Evolutionary conservation across 140 eudicot species (phyloP).

Genomic region (Oenanthe javanica): DNA sequence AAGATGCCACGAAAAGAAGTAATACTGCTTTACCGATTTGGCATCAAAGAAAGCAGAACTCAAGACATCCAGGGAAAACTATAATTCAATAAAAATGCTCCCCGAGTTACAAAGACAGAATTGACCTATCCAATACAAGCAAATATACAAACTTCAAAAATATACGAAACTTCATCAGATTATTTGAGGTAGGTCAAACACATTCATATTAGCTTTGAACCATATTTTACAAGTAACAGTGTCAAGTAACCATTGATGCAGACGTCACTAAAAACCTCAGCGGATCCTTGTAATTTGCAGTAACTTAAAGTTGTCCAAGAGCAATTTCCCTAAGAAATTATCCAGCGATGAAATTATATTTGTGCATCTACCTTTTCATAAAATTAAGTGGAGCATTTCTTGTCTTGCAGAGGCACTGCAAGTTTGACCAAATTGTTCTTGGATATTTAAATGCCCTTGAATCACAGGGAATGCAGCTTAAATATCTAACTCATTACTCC

Average conservation of each 20-base stretch:
- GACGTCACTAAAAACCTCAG: neutral
- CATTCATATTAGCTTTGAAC: neutral
- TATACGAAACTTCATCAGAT: neutral
- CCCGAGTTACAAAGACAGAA: neutral
- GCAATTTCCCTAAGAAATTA: neutral
- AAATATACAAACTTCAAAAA: neutral
- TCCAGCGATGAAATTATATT: too few relatives aligned
- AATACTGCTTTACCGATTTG: neutral
- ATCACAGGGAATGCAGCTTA: neutral
- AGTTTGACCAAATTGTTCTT: neutral
- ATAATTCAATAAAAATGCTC: neutral
- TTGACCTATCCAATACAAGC: neutral
- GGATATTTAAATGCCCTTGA: neutral
- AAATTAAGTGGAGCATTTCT: neutral
- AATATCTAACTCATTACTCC: neutral
- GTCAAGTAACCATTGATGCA: neutral
- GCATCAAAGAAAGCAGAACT: neutral
- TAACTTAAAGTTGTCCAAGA: neutral
- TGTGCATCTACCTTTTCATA: neutral
- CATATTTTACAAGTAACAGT: neutral
- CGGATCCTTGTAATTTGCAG: neutral
- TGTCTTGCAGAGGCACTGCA: neutral
- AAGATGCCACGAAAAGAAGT: neutral
- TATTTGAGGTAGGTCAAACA: neutral
- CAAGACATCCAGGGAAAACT: neutral